Evolutionary conservation across 1,284 basidiomycete genomes (phyloP), one percentile per base, ranked within the genome.

Genomic region (Rhodotorula sp.): DNA sequence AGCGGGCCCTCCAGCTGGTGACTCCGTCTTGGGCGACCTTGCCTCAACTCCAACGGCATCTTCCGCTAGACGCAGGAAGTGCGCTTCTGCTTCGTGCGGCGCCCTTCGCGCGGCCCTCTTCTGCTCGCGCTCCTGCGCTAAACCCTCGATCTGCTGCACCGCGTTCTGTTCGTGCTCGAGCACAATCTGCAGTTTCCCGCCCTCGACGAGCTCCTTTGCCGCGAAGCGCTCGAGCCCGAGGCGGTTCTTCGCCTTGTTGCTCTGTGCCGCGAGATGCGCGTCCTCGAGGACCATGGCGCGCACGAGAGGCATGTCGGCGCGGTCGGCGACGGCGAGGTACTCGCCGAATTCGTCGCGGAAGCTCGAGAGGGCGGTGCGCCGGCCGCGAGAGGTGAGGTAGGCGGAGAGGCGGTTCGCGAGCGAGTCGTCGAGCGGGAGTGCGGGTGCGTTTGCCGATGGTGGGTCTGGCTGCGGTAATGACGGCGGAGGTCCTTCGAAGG

Each of bases 251-350:
- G 34, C 46, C 16, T 49, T 21, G 13, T 34, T 19, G 48, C 64
- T 55, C 55, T 34, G 50, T 19, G 45, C 55, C 7, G n/a, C 25
- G 19, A 52, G 53, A 19, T 54, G 25, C 27, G 45, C 49, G 19
- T 71, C 66, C 45, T 71, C 70, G 42, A 61, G 27, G 13, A 71
- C 70, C 62, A 68, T 68, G 7, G 66, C 66, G 0, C 44, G 23
- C 7, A 71, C n/a, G 48, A 71, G 67, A 4, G 66, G 70, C 62
- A 71, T 42, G 21, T 65, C 49, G 13, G 48, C 42, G 27, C 27
- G 17, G 1, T 61, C 54, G 1, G 66, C 70, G 27, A 61, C 27
- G 23, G 42, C n/a, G 23, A 71, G 58, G 23, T 68, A 27, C 17
- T 56, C 41, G 54, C 44, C 55, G n/a, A 62, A 68, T 17, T 71